Percentiles rank a stretch among this genome's conserved stretches.
These are phyloP conservation scores for Phytopythium helicoides DNA, from an alignment of 352 stramenopile species.

Conservation along the genomic window DNA sequence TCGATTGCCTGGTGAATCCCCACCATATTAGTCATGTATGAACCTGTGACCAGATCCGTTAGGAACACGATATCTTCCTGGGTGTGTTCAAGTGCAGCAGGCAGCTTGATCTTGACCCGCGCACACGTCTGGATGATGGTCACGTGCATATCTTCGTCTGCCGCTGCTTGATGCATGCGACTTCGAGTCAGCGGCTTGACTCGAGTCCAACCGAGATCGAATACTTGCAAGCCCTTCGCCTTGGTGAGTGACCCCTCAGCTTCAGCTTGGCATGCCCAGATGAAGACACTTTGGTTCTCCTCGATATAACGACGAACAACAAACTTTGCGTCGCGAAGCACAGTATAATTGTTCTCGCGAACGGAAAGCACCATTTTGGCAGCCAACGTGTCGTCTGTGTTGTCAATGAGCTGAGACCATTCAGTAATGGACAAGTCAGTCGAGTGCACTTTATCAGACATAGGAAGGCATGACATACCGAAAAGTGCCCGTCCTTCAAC, in stretches of 20 bases:
- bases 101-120: slow-evolving; percentile 18
- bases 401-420: slow-evolving; percentile 17
- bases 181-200: slow-evolving; percentile 3
- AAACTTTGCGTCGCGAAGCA: slow-evolving; percentile 26
- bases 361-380: slow-evolving; percentile 30
- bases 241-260: slow-evolving; percentile 22
- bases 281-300: slow-evolving; percentile 20
- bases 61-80: slow-evolving; percentile 23
- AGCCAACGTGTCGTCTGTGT: slow-evolving; percentile 22
- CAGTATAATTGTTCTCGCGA: slow-evolving; percentile 16
- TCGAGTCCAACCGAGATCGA: slow-evolving; percentile 19
- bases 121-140: slow-evolving; percentile 27
- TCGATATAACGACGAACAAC: slow-evolving; percentile 19
- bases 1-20: slow-evolving; percentile 27
- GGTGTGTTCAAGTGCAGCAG: slow-evolving; percentile 15
- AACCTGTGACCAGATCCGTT: slow-evolving; percentile 19
- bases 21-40: slow-evolving; percentile 25
- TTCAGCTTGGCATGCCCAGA: slow-evolving; percentile 25
- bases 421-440: neutral
- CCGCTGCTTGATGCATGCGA: neutral
- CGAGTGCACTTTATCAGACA: neutral
- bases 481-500: slow-evolving; percentile 26
- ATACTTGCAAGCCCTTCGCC: slow-evolving; percentile 18
- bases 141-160: slow-evolving; percentile 4
- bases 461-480: slow-evolving; percentile 6